Conservation (phyloP, 495 filamentous ascomycete genomes). For the Neurospora sp. region DNA sequence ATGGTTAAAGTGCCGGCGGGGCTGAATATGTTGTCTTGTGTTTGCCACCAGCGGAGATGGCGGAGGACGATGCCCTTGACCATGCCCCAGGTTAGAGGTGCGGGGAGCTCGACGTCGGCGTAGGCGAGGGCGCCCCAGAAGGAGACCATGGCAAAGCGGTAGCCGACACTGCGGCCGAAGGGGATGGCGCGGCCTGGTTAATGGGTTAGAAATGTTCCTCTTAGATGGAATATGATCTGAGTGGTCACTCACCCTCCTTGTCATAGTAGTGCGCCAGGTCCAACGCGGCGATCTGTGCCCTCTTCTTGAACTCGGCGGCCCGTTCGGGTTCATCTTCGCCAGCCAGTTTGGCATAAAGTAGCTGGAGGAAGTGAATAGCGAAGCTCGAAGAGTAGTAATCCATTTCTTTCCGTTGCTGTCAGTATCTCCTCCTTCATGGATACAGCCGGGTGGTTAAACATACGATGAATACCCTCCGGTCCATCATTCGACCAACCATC, state of each 20-base stretch:
- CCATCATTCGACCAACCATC: constrained; percentile 76
- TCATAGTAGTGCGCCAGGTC: constrained; percentile 72
- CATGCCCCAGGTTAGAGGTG: constrained; percentile 63
- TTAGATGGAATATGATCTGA: neutral
- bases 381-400: constrained; percentile 78
- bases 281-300: constrained; percentile 53
- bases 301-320: constrained; percentile 57
- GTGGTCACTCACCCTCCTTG: constrained; percentile 37
- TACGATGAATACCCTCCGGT: constrained; percentile 58
- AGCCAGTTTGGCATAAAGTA: constrained; percentile 66
- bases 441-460: constrained; percentile 4
- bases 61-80: constrained; percentile 66
- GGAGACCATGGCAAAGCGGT: constrained; percentile 71
- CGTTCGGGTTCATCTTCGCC: constrained; percentile 56
- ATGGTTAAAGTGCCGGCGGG: constrained; percentile 63
- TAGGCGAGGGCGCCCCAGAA: constrained; percentile 75
- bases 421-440: neutral
- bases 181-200: constrained; percentile 50
- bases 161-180: constrained; percentile 67
- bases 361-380: constrained; percentile 67
- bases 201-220: neutral
- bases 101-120: constrained; percentile 60
- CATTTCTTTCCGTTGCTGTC: constrained; percentile 39
- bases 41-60: constrained; percentile 71
- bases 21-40: constrained; percentile 61